Conservation (phyloP, 2,329 filamentous ascomycete species). For the Cercospora sojina region DNA sequence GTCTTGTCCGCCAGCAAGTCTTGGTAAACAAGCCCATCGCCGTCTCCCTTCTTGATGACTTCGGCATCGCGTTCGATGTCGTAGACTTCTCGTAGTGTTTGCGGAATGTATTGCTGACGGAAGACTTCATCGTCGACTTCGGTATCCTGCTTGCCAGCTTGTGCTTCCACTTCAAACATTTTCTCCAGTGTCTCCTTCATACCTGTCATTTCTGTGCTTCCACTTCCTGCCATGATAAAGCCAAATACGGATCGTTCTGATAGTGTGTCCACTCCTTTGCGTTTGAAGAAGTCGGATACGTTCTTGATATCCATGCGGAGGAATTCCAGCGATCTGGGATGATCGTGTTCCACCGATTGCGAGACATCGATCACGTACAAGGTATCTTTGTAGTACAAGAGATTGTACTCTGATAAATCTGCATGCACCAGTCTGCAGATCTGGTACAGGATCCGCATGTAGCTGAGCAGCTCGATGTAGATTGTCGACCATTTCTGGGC, state of each 20-base stretch:
- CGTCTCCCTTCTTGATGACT: slow-evolving; percentile 70
- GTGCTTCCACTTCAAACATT: slow-evolving; percentile 60
- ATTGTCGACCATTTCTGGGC: slow-evolving; percentile 72
- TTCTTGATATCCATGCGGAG: slow-evolving; percentile 99
- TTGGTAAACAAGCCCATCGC: slow-evolving; percentile 77
- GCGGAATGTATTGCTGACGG: slow-evolving; percentile 92
- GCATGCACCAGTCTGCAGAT: slow-evolving; percentile 89
- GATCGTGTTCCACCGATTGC: slow-evolving; percentile 95
- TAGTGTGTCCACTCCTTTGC: slow-evolving; percentile 78
- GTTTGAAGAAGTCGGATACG: slow-evolving; percentile 84
- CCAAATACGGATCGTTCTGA: slow-evolving; percentile 77
- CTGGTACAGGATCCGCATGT: slow-evolving; percentile 94
- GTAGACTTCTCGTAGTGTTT: slow-evolving; percentile 93
- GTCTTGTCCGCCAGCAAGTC: slow-evolving; percentile 66
- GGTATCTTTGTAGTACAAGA: slow-evolving; percentile 78
- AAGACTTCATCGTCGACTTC: slow-evolving; percentile 90
- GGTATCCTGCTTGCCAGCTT: slow-evolving; percentile 50
- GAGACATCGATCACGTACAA: slow-evolving; percentile 97
- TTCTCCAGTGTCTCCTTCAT: slow-evolving; percentile 64
- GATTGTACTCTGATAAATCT: slow-evolving; percentile 97
- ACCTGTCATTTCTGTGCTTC: slow-evolving; percentile 59
- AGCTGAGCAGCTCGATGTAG: slow-evolving; percentile 78
- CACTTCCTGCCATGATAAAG: slow-evolving; percentile 69
- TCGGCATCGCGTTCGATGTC: slow-evolving; percentile 90
- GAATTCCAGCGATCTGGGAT: slow-evolving; percentile 89